A percentile compares a stretch with the other conserved stretches of the same genome.
phyloP scores from a whole-genome alignment of 441 rosid species.

The Bocquillonia castaneifolia region DNA sequence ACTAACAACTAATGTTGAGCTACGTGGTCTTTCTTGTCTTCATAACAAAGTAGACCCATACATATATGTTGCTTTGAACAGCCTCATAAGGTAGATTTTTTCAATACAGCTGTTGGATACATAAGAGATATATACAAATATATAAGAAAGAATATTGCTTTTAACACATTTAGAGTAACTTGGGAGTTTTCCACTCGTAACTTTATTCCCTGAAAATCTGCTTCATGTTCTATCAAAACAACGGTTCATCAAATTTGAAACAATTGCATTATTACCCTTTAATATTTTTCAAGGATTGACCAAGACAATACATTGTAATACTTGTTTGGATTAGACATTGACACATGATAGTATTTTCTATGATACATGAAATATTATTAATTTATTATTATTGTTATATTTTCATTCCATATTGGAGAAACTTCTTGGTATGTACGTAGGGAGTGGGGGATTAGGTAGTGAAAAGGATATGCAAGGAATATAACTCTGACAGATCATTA shows the following conservation, averaged over 20 bases:
- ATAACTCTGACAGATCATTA: slow-evolving; percentile 27
- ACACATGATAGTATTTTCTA: slow-evolving; percentile 11
- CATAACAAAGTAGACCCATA: slow-evolving; percentile 34
- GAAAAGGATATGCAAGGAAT: slow-evolving; percentile 23
- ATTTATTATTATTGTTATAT: no score
- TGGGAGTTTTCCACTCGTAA: slow-evolving; percentile 33
- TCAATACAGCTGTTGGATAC: slow-evolving; percentile 24
- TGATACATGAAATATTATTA: slow-evolving; percentile 20
- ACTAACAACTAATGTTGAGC: slow-evolving; percentile 19
- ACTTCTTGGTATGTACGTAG: slow-evolving; percentile 25
- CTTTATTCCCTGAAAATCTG: slow-evolving; percentile 25
- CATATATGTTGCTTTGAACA: slow-evolving; percentile 31
- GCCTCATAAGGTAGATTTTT: slow-evolving; percentile 24
- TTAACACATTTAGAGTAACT: slow-evolving; percentile 44
- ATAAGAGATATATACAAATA: neutral
- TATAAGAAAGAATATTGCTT: slow-evolving; percentile 11
- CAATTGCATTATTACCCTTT: neutral
- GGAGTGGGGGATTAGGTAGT: slow-evolving; percentile 28
- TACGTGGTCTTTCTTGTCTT: slow-evolving; percentile 54
- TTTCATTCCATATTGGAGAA: slow-evolving; percentile 3
- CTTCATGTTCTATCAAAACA: slow-evolving; percentile 24
- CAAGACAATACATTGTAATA: slow-evolving; percentile 18
- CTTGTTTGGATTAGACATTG: slow-evolving; percentile 26
- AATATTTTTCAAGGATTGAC: slow-evolving; percentile 22
- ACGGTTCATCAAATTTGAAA: slow-evolving; percentile 1